Conservation (phyloP, 306 rosid species). For the Quercus bicolor region DNA sequence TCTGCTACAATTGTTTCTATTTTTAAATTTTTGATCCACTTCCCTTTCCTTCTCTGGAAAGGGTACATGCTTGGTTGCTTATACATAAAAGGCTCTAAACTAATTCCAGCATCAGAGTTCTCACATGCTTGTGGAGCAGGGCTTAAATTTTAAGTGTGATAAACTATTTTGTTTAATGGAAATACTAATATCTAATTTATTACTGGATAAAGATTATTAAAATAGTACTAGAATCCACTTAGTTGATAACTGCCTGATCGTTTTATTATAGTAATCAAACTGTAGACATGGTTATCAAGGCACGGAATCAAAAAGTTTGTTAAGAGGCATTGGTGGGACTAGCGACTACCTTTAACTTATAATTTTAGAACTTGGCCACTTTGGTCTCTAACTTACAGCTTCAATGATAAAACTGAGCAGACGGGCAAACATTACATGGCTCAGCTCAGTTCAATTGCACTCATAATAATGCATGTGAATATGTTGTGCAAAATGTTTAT, state of each 20-base stretch:
- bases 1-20: background rate
- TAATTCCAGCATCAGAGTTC: constrained; percentile 3
- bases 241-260: background rate
- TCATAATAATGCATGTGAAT: constrained; percentile 10
- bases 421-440: background rate
- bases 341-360: background rate
- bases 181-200: too few relatives aligned
- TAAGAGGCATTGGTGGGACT: background rate
- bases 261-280: background rate
- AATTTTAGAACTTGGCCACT: background rate
- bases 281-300: background rate
- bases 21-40: background rate
- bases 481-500: background rate
- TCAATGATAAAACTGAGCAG: background rate
- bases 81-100: background rate
- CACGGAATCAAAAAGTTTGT: background rate
- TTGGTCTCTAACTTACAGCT: background rate
- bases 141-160: background rate
- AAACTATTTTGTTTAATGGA: background rate
- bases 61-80: background rate
- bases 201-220: too few relatives aligned
- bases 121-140: background rate
- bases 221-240: background rate
- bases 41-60: background rate
- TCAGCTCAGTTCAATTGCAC: constrained; percentile 19